phyloP scores from a whole-genome alignment of 2,329 filamentous ascomycete species.

The Zymoseptoria passerinii region DNA sequence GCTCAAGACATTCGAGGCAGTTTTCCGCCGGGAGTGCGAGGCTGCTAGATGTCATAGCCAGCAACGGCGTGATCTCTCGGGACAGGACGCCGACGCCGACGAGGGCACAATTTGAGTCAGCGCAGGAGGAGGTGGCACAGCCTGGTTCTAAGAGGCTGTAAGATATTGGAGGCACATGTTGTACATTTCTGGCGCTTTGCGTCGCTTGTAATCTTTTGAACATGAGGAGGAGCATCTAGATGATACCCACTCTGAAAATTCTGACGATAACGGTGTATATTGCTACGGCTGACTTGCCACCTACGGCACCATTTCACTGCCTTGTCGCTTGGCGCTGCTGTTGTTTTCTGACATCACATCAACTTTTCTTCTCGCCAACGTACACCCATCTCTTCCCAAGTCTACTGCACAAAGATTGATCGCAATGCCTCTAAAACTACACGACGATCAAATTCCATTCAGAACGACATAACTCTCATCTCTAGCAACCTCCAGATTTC shows the following conservation, averaged over 20 bases:
- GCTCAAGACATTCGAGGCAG: slow-evolving; percentile 54
- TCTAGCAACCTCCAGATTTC: too few species aligned
- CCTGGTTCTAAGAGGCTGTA: background rate
- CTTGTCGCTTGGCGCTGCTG: too few species aligned
- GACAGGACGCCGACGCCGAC: background rate
- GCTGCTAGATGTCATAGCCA: slow-evolving; percentile 47
- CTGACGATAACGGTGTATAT: background rate
- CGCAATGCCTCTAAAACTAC: too few species aligned
- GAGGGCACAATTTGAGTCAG: background rate
- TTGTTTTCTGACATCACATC: too few species aligned
- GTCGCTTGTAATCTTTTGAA: background rate
- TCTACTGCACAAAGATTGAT: too few species aligned
- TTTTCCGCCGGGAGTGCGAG: slow-evolving; percentile 73
- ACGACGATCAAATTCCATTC: too few species aligned
- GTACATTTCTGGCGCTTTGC: background rate
- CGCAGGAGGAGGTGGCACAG: background rate
- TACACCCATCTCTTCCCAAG: too few species aligned
- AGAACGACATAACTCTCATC: too few species aligned
- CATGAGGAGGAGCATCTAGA: background rate
- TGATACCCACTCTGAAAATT: background rate
- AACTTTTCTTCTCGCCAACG: too few species aligned
- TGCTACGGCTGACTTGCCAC: too few species aligned
- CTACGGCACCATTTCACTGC: too few species aligned
- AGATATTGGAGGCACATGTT: background rate
- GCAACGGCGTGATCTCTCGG: slow-evolving; percentile 31